phyloP scores from a whole-genome alignment of 139 green algal species.

The Micractinium sp. region DNA sequence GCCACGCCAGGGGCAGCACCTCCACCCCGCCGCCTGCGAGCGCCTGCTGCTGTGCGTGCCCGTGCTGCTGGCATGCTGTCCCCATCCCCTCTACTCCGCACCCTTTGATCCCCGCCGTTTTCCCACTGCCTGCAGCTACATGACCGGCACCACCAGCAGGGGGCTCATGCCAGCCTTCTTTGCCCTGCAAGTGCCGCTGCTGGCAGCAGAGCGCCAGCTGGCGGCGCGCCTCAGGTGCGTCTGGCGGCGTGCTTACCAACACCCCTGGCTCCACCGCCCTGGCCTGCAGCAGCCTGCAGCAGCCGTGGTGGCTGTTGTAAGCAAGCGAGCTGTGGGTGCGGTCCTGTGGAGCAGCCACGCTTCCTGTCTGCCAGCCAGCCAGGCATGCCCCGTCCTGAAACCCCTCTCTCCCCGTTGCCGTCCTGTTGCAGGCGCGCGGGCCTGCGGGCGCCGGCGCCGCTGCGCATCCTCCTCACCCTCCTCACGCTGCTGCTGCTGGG shows the following conservation, averaged over 20 bases:
- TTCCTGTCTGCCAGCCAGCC: neutral
- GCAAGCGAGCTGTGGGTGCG: neutral
- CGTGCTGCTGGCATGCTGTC: neutral
- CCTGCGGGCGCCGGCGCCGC: neutral
- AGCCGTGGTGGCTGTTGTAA: too few relatives aligned
- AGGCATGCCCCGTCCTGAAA: too few relatives aligned
- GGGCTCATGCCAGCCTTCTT: conserved; percentile 23
- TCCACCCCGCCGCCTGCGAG: neutral
- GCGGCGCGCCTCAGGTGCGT: neutral
- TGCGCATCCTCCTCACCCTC: neutral
- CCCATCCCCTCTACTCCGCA: neutral
- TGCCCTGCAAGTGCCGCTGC: neutral
- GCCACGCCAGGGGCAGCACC: neutral
- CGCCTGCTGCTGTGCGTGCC: neutral
- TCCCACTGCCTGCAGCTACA: conserved; percentile 14
- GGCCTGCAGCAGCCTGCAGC: too few relatives aligned
- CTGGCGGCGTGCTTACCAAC: neutral
- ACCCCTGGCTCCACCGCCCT: too few relatives aligned
- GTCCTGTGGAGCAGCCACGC: neutral
- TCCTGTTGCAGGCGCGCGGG: neutral
- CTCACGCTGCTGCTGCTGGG: conserved; percentile 3
- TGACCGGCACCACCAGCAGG: neutral
- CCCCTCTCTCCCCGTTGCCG: neutral
- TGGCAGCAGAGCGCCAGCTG: conserved; percentile 1
- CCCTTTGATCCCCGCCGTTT: neutral